Percentiles rank a stretch among this genome's conserved stretches.
Evolutionary conservation across 1,139 yeast species (phyloP).

Genomic region (Magnusiomyces paraingens): DNA sequence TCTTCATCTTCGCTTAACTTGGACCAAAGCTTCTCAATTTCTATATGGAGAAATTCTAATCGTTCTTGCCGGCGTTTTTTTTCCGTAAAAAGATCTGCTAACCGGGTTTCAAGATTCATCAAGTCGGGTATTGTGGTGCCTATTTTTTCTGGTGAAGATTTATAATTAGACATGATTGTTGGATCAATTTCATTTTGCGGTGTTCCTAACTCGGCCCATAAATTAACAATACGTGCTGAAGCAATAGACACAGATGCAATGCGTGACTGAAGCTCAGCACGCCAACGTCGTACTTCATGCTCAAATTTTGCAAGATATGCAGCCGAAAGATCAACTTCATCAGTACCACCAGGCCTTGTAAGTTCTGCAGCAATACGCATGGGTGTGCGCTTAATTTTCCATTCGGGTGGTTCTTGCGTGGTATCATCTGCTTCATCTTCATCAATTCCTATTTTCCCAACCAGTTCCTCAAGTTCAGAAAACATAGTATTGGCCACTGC

Average conservation of each 20-base stretch:
- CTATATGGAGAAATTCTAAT: slow-evolving; percentile 17
- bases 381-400: no score
- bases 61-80: slow-evolving; percentile 18
- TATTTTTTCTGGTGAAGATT: slow-evolving; percentile 25
- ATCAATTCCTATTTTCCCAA: slow-evolving; percentile 9
- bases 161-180: slow-evolving; percentile 22
- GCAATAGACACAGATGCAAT: slow-evolving; percentile 21
- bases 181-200: slow-evolving; percentile 29
- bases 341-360: slow-evolving; percentile 11
- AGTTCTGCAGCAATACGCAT: slow-evolving; percentile 6
- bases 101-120: slow-evolving; percentile 18
- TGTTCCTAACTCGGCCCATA: slow-evolving; percentile 35
- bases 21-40: slow-evolving; percentile 26
- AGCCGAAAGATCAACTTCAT: slow-evolving; percentile 21
- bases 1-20: slow-evolving; percentile 25
- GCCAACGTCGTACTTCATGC: slow-evolving; percentile 25
- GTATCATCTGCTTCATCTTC: background rate
- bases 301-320: slow-evolving; percentile 24
- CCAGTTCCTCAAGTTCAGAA: slow-evolving; percentile 10
- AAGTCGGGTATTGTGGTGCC: slow-evolving; percentile 27
- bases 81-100: slow-evolving; percentile 17
- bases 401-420: no score
- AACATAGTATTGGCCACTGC: slow-evolving; percentile 8
- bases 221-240: slow-evolving; percentile 25
- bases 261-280: slow-evolving; percentile 25